These are phyloP conservation scores for Leucoagaricus sp. DNA, from an alignment of 1,284 basidiomycete species.

Conservation along the genomic window DNA sequence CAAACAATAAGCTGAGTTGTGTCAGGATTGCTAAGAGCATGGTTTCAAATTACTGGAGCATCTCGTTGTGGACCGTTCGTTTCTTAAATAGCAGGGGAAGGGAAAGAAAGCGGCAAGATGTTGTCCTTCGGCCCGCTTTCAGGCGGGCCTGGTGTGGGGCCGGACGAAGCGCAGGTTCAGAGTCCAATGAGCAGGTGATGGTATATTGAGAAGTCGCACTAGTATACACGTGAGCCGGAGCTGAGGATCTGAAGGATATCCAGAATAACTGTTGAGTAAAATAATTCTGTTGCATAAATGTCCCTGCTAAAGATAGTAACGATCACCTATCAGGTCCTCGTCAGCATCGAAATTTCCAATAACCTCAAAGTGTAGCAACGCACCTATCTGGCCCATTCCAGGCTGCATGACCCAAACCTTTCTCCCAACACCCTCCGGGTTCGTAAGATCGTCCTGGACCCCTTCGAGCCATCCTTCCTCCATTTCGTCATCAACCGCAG, in stretches of 20 bases:
- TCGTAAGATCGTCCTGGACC: constrained; percentile 39
- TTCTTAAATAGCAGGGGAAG: background rate
- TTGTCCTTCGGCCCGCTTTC: background rate
- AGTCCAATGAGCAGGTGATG: background rate
- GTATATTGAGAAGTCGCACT: background rate
- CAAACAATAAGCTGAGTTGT: background rate
- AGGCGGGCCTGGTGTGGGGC: background rate
- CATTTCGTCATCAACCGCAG: constrained; percentile 76
- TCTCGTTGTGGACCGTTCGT: background rate
- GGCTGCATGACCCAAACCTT: constrained; percentile 79
- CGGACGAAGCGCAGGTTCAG: background rate
- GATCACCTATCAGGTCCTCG: constrained; percentile 34
- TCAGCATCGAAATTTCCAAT: constrained; percentile 1
- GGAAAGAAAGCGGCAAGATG: background rate
- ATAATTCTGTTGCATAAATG: background rate
- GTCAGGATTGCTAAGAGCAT: background rate
- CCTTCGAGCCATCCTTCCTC: constrained; percentile 70
- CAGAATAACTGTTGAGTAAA: background rate
- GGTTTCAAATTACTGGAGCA: background rate
- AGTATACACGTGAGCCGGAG: background rate
- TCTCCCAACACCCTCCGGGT: constrained; percentile 48
- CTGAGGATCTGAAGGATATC: background rate
- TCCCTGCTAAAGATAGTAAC: constrained; percentile 41
- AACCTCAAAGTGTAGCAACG: background rate
- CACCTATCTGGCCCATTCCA: constrained; percentile 83